phyloP scores from a whole-genome alignment of 495 filamentous ascomycete genomes.

The Baudoinia panamericana region DNA sequence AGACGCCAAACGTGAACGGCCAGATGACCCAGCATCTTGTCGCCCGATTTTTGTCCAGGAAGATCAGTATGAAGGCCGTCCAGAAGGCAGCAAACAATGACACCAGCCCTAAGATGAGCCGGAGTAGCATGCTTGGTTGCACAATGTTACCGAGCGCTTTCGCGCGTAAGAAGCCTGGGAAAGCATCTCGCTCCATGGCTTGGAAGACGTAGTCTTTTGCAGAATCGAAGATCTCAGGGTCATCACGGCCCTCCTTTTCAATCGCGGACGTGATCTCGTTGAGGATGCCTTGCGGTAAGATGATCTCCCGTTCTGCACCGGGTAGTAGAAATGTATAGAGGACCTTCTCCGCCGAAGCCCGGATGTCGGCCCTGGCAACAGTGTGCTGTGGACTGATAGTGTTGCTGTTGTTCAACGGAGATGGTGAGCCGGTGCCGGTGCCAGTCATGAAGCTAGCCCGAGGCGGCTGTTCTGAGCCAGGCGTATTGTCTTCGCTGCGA shows the following conservation, averaged over 20 bases:
- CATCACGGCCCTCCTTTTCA: slow-evolving; percentile 79
- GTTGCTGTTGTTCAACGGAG: slow-evolving; percentile 21
- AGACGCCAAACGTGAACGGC: slow-evolving; percentile 84
- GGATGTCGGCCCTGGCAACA: slow-evolving; percentile 72
- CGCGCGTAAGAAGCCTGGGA: slow-evolving; percentile 85
- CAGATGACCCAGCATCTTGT: slow-evolving; percentile 80
- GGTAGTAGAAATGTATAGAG: slow-evolving; percentile 89
- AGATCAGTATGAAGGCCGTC: slow-evolving; percentile 83
- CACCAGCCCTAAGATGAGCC: slow-evolving; percentile 74
- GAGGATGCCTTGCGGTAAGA: slow-evolving; percentile 74
- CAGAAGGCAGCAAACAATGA: slow-evolving; percentile 85
- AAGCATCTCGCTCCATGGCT: slow-evolving; percentile 97
- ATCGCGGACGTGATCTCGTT: slow-evolving; percentile 67
- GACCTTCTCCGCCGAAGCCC: slow-evolving; percentile 91
- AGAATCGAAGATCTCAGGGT: slow-evolving; percentile 91
- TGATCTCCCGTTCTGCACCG: slow-evolving; percentile 88
- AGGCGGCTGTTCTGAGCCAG: slow-evolving; percentile 39
- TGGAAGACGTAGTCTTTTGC: slow-evolving; percentile 99
- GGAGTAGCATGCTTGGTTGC: slow-evolving; percentile 68
- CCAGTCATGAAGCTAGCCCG: slow-evolving; percentile 61
- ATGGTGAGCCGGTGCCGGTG: slow-evolving; percentile 19
- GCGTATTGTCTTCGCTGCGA: slow-evolving; percentile 21
- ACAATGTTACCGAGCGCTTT: slow-evolving; percentile 94
- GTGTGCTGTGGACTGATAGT: slow-evolving; percentile 43
- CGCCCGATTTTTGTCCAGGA: slow-evolving; percentile 61